These are phyloP conservation scores for Malassezia sympodialis DNA, from an alignment of 1,284 basidiomycete species.

Conservation along the genomic window DNA sequence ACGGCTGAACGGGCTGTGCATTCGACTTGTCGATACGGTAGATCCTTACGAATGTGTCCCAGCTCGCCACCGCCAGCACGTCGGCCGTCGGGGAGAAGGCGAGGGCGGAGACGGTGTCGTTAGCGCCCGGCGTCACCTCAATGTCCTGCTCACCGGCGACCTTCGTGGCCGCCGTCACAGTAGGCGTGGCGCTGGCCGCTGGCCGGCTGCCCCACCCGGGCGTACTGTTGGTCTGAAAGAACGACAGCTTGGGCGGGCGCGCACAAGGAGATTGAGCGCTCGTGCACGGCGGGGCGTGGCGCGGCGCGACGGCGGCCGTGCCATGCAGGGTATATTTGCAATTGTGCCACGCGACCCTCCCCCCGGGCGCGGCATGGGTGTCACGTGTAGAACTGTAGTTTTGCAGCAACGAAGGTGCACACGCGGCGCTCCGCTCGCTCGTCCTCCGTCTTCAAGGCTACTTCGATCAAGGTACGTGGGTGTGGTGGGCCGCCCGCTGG, in stretches of 20 bases:
- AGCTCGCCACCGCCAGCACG: conserved; percentile 49
- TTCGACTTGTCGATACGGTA: conserved; percentile 57
- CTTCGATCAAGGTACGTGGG: conserved; percentile 17
- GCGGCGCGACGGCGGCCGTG: not conserved
- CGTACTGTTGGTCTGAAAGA: conserved; percentile 32
- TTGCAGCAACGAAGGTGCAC: not conserved
- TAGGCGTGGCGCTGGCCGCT: conserved; percentile 19
- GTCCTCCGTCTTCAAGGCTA: conserved; percentile 19
- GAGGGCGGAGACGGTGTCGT: conserved; percentile 47
- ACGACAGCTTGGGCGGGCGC: conserved; percentile 23
- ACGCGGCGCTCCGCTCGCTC: not conserved
- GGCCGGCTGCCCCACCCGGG: conserved; percentile 25
- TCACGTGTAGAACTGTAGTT: conserved; percentile 18
- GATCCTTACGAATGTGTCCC: conserved; percentile 51
- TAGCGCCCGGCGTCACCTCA: conserved; percentile 56
- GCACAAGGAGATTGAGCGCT: not conserved
- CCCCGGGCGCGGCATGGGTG: not conserved
- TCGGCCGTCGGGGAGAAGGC: conserved; percentile 49
- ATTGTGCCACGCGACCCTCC: not conserved
- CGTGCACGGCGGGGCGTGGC: conserved; percentile 1
- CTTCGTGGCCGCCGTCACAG: conserved; percentile 28
- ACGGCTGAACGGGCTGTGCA: conserved; percentile 60
- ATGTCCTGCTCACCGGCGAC: conserved; percentile 53
- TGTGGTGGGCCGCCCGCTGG: not conserved
- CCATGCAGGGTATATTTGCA: not conserved